Base-by-base conservation (phyloP, 2,329 filamentous ascomycete genomes). In the Microsporum ferrugineum region DNA sequence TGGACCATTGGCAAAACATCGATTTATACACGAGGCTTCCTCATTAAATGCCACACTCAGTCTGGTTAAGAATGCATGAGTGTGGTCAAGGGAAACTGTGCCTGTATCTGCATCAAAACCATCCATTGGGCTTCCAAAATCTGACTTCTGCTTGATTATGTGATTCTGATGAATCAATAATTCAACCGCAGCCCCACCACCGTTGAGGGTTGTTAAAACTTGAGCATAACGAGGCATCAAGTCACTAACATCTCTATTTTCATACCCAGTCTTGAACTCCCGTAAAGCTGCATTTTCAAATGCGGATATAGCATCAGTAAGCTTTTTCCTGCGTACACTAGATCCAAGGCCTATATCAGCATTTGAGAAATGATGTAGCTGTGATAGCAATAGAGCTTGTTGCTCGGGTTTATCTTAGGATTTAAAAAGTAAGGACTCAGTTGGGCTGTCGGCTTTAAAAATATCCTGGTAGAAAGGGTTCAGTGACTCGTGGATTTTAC, bases 241-340 rank as follows among this genome's bases (percentile, higher is more conserved):
- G 1, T 89, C 91, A 65, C 95, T 88, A 60, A 95, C 85, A 71
- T 99, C 92, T 76, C 88, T 88, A 49, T 85, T 86, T 71, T 94
- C 89, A 66, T 95, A 95, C 2, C 90, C 94, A 69, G 94, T 88
- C 73, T 95, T 88, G 67, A 99, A 99, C 72, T 99, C 94, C 57
- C 88, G 83, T 58, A 96, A 76, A 2, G 95, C 91, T 2, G 91
- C 91, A 61, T 87, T 91, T 75, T 97, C 92, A 68, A 99, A 99
- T 62, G 94, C 86, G 41, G 82, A 82, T 65, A 87, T 83, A 82
- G 95, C 91, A 29, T 80, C 82, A 41, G 83, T 78, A 23, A 99
- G 77, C 69, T 87, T 88, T 64, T 88, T 84, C 68, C 88, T 83
- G 49, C 92, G 80, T 66, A 84, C 80, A 56, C 77, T 73, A 79